Percentiles rank a stretch among this genome's conserved stretches.
Evolutionary conservation across 441 rosid genomes (phyloP).

Genomic region (Francoa sonchifolia): DNA sequence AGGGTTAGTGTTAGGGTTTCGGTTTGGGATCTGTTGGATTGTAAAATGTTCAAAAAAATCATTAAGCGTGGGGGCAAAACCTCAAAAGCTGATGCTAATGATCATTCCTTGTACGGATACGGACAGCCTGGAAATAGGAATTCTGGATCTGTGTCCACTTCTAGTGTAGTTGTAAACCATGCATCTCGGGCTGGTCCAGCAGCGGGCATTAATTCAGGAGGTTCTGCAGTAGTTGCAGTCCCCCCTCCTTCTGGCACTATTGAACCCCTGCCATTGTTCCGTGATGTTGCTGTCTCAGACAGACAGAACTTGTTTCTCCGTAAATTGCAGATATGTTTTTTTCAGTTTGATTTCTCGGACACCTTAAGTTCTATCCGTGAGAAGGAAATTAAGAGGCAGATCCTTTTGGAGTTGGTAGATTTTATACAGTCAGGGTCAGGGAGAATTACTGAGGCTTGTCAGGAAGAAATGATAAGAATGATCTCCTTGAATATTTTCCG

Average conservation of each 20-base stretch:
- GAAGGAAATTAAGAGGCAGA: slow-evolving; percentile 82
- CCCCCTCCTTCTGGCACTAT: slow-evolving; percentile 47
- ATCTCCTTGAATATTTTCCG: slow-evolving; percentile 53
- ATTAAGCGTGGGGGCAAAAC: too few relatives aligned
- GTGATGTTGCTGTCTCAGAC: slow-evolving; percentile 53
- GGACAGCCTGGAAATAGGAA: too few relatives aligned
- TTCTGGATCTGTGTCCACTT: slow-evolving; percentile 24
- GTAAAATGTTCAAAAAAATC: too few relatives aligned
- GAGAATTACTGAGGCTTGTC: slow-evolving; percentile 58
- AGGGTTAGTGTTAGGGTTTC: too few relatives aligned
- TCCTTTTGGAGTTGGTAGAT: slow-evolving; percentile 65
- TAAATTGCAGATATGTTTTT: slow-evolving; percentile 72
- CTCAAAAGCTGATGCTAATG: background rate
- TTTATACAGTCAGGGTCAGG: slow-evolving; percentile 70
- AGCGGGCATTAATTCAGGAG: slow-evolving; percentile 11
- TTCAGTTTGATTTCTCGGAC: slow-evolving; percentile 56
- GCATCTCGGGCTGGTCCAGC: slow-evolving; percentile 41
- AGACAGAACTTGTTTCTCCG: slow-evolving; percentile 49
- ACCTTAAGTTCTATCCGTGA: slow-evolving; percentile 42
- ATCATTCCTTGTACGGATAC: too few relatives aligned
- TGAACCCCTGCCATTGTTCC: slow-evolving; percentile 56
- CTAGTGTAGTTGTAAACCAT: slow-evolving; percentile 55
- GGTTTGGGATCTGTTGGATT: too few relatives aligned
- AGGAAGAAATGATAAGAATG: slow-evolving; percentile 78
- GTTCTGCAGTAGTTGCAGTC: slow-evolving; percentile 8